Conservation (phyloP, 2,329 filamentous ascomycete species). For the Colletotrichum endophyticum region DNA sequence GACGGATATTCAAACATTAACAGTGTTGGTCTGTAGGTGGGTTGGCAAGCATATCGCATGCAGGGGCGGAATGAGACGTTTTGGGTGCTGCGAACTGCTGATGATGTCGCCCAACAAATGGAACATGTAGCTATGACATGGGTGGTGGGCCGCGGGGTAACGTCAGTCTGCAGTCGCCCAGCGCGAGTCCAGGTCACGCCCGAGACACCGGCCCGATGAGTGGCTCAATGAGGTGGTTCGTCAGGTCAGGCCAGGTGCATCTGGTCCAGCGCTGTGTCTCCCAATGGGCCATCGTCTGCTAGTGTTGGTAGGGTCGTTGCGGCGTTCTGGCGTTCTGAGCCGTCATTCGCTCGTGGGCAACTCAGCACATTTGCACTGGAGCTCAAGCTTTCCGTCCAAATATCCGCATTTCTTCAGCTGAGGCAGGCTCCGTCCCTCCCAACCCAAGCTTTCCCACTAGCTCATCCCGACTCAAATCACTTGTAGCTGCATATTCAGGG, state of each 20-base stretch:
- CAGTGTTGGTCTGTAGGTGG: background rate
- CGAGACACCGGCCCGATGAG: background rate
- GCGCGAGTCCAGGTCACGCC: slow-evolving; percentile 7
- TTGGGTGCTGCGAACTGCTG: slow-evolving; percentile 8
- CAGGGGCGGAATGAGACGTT: background rate
- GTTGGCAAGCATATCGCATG: background rate
- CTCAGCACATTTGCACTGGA: background rate
- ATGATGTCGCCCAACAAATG: slow-evolving; percentile 16
- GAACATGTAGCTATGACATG: slow-evolving; percentile 19
- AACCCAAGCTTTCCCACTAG: background rate
- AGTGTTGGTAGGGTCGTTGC: background rate
- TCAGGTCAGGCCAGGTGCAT: background rate
- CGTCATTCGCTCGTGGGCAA: background rate
- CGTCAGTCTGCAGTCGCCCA: slow-evolving; percentile 8
- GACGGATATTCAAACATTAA: background rate
- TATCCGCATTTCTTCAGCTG: background rate
- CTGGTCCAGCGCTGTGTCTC: background rate
- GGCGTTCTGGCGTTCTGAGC: background rate
- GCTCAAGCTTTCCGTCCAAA: background rate
- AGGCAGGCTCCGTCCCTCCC: background rate
- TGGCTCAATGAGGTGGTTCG: background rate
- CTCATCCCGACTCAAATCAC: background rate
- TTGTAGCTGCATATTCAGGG: background rate
- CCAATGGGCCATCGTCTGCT: background rate
- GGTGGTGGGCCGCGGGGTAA: slow-evolving; percentile 21